These are phyloP conservation scores for Tulasnella sp. DNA, from an alignment of 768 basidiomycete species.

Conservation along the genomic window DNA sequence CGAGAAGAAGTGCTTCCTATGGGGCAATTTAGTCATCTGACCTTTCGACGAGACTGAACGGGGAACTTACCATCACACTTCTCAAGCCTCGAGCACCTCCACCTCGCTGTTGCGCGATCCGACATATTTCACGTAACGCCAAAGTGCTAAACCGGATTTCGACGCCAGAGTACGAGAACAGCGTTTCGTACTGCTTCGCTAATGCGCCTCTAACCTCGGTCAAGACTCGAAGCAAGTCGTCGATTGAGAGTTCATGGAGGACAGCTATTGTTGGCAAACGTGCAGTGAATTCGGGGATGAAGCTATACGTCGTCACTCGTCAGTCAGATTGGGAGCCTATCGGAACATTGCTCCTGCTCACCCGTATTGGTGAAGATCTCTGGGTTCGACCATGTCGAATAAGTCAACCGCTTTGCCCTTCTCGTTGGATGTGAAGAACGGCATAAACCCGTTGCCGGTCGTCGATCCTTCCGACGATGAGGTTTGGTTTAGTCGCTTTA, in stretches of 20 bases:
- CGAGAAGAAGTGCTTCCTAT: slow-evolving; percentile 72
- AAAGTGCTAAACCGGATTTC: slow-evolving; percentile 80
- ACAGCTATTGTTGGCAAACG: slow-evolving; percentile 89
- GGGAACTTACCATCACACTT: slow-evolving; percentile 64
- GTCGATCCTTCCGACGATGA: neutral
- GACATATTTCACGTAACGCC: slow-evolving; percentile 75
- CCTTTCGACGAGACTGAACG: neutral
- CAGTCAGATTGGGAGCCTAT: neutral
- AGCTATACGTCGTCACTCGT: slow-evolving; percentile 36
- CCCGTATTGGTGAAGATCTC: slow-evolving; percentile 83
- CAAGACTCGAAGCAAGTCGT: slow-evolving; percentile 81
- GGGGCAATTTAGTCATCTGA: slow-evolving; percentile 4
- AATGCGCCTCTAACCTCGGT: slow-evolving; percentile 89
- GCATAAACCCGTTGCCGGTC: slow-evolving; percentile 33
- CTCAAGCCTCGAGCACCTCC: slow-evolving; percentile 86
- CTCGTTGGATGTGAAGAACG: slow-evolving; percentile 74
- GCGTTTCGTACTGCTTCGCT: slow-evolving; percentile 77
- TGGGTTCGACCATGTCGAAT: slow-evolving; percentile 65
- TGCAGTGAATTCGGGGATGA: slow-evolving; percentile 92
- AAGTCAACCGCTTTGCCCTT: slow-evolving; percentile 40
- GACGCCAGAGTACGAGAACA: slow-evolving; percentile 76
- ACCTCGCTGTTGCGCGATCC: slow-evolving; percentile 66
- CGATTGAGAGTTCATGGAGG: slow-evolving; percentile 64
- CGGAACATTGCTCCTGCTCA: slow-evolving; percentile 28
- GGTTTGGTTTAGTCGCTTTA: neutral